A percentile compares a stretch with the other conserved stretches of the same genome.
Conservation (phyloP, 257 asterid species). For the Anisodus acutangulus region DNA sequence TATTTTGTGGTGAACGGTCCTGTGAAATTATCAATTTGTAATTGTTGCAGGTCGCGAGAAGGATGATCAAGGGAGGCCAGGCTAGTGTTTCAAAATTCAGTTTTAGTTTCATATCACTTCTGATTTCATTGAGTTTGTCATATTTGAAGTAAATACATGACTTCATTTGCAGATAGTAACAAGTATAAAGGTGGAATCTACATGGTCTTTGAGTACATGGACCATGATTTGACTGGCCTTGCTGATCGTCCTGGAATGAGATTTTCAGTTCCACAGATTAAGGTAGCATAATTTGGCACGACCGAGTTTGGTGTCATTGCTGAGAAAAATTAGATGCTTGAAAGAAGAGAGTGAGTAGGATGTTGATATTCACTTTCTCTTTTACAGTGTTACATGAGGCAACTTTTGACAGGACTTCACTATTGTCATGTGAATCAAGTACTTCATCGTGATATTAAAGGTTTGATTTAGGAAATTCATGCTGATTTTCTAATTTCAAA, state of each 20-base stretch:
- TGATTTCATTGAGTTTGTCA: constrained; percentile 19
- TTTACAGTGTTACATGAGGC: constrained; percentile 94
- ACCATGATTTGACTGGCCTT: constrained; percentile 95
- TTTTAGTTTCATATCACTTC: constrained; percentile 4
- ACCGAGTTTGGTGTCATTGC: background rate
- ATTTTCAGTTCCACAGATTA: constrained; percentile 90
- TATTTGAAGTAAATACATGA: constrained; percentile 5
- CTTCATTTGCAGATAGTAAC: constrained; percentile 60
- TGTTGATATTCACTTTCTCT: constrained; percentile 34
- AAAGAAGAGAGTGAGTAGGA: constrained; percentile 16
- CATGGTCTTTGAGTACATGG: constrained; percentile 99
- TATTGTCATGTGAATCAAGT: constrained; percentile 95
- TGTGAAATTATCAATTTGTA: background rate
- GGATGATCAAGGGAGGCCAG: constrained; percentile 67
- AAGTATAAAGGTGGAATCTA: constrained; percentile 88
- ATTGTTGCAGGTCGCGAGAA: constrained; percentile 66
- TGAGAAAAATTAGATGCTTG: background rate
- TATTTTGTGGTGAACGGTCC: background rate
- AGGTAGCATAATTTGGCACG: constrained; percentile 54
- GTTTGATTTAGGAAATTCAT: constrained; percentile 38
- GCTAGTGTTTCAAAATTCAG: constrained; percentile 39
- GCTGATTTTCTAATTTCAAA: background rate
- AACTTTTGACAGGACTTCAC: constrained; percentile 91
- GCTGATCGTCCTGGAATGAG: constrained; percentile 98
- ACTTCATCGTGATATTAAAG: constrained; percentile 98